phyloP scores from a whole-genome alignment of 2,329 filamentous ascomycete species.

The Beauveria varroae region DNA sequence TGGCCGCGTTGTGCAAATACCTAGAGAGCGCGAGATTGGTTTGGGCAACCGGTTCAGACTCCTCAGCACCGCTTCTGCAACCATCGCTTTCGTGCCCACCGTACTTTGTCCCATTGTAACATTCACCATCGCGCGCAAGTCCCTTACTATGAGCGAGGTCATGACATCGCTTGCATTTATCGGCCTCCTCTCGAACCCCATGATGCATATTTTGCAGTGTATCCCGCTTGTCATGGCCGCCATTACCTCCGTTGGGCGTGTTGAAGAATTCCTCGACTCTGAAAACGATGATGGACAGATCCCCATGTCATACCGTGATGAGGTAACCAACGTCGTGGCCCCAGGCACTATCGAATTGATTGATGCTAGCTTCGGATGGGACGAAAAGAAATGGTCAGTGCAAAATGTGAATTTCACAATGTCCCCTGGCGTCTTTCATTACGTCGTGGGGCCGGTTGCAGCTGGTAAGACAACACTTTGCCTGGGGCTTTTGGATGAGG shows the following conservation, averaged over 20 bases:
- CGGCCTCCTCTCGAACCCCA: constrained; percentile 19
- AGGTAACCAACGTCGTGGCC: neutral
- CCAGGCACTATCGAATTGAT: neutral
- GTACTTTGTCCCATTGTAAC: constrained; percentile 27
- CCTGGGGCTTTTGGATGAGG: constrained; percentile 1
- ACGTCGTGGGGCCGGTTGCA: constrained; percentile 22
- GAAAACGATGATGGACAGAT: neutral
- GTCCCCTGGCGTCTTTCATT: neutral
- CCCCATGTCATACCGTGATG: neutral
- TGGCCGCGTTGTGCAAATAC: neutral
- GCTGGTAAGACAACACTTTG: constrained; percentile 21
- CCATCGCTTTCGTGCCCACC: constrained; percentile 22
- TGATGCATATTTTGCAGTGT: constrained; percentile 13
- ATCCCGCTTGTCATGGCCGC: neutral
- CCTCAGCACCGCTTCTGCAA: constrained; percentile 19
- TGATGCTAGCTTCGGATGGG: neutral
- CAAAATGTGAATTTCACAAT: neutral
- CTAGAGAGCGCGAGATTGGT: constrained; percentile 18
- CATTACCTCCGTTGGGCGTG: neutral
- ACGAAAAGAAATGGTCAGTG: neutral
- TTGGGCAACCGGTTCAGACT: constrained; percentile 16
- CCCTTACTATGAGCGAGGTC: constrained; percentile 19
- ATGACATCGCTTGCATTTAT: constrained; percentile 25
- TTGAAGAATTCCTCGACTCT: neutral
- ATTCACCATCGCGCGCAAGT: constrained; percentile 18